phyloP scores from a whole-genome alignment of 169 alveolate genomes.

The Plasmodium coatneyi region DNA sequence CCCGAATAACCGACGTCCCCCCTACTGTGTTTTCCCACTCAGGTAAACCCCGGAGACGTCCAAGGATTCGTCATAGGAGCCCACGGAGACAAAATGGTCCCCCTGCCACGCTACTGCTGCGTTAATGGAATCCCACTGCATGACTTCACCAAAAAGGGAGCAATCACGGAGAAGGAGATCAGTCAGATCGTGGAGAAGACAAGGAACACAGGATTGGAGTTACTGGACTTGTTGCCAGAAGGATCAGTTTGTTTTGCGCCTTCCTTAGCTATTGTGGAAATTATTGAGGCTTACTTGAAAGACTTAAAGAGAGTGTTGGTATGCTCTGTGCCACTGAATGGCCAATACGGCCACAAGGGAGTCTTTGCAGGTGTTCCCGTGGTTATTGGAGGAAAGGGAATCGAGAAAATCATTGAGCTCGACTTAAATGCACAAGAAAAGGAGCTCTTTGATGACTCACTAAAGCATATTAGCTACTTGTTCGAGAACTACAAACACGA shows the following conservation, averaged over 20 bases:
- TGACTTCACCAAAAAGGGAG: slow-evolving; percentile 79
- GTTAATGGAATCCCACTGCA: slow-evolving; percentile 84
- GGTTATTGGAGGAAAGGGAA: slow-evolving; percentile 84
- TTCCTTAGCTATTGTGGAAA: slow-evolving; percentile 82
- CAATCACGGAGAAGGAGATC: slow-evolving; percentile 78
- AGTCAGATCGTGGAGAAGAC: slow-evolving; percentile 82
- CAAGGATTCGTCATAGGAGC: slow-evolving; percentile 87
- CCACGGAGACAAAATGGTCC: slow-evolving; percentile 85
- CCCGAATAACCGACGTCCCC: no score
- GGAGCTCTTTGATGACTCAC: slow-evolving; percentile 76
- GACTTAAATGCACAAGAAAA: slow-evolving; percentile 80
- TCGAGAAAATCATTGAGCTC: slow-evolving; percentile 79
- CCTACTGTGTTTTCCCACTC: slow-evolving; percentile 28
- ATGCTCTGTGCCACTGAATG: slow-evolving; percentile 81
- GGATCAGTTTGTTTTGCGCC: slow-evolving; percentile 87
- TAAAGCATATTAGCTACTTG: slow-evolving; percentile 66
- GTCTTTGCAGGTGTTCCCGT: slow-evolving; percentile 84
- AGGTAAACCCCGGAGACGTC: slow-evolving; percentile 82
- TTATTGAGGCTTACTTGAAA: slow-evolving; percentile 83
- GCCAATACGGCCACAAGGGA: slow-evolving; percentile 85
- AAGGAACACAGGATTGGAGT: slow-evolving; percentile 80
- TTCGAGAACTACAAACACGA: slow-evolving; percentile 72
- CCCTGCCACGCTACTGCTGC: slow-evolving; percentile 81
- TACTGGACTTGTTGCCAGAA: slow-evolving; percentile 80
- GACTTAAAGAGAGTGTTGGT: slow-evolving; percentile 84